Percentiles rank a stretch among this genome's conserved stretches.
These are phyloP conservation scores for Eutypa lata DNA, from an alignment of 2,329 filamentous ascomycete genomes.

Conservation along the genomic window DNA sequence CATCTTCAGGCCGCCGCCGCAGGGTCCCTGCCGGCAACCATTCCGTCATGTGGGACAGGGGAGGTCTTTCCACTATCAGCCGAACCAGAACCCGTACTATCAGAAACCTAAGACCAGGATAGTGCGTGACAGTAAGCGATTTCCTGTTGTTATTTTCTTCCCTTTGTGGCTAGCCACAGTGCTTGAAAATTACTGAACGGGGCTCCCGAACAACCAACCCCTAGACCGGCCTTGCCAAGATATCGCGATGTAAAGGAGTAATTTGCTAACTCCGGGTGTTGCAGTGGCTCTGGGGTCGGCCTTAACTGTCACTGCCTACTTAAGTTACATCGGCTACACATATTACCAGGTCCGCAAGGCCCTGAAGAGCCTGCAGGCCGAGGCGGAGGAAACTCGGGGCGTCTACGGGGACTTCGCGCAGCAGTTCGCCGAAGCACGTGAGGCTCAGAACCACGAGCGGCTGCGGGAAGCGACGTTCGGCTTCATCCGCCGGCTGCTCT, in stretches of 20 bases:
- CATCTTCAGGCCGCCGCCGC: not conserved
- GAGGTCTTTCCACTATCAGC: not conserved
- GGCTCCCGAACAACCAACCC: too few relatives aligned
- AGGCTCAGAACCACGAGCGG: slow-evolving; percentile 6
- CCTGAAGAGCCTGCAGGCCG: not conserved
- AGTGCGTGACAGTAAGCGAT: slow-evolving; percentile 12
- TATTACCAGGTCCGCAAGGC: slow-evolving; percentile 3
- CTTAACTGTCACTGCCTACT: slow-evolving; percentile 4
- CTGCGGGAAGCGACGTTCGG: slow-evolving; percentile 9
- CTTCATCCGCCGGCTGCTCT: not conserved
- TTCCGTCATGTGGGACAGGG: not conserved
- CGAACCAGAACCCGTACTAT: not conserved
- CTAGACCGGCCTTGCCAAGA: too few relatives aligned
- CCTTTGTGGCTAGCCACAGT: too few relatives aligned
- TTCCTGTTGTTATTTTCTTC: too few relatives aligned
- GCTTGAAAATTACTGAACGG: too few relatives aligned
- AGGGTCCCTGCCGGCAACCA: not conserved
- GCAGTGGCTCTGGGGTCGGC: slow-evolving; percentile 9
- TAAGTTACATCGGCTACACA: slow-evolving; percentile 1
- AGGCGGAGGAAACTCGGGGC: slow-evolving; percentile 1
- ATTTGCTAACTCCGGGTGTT: too few relatives aligned
- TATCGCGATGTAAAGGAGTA: too few relatives aligned
- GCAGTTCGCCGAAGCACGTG: slow-evolving; percentile 7
- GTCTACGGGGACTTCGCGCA: slow-evolving; percentile 1
- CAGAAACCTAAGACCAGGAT: not conserved